Evolutionary conservation across 495 filamentous ascomycete genomes (phyloP), one percentile per base, ranked within the genome.

Genomic region (Penicillium robsamsonii): DNA sequence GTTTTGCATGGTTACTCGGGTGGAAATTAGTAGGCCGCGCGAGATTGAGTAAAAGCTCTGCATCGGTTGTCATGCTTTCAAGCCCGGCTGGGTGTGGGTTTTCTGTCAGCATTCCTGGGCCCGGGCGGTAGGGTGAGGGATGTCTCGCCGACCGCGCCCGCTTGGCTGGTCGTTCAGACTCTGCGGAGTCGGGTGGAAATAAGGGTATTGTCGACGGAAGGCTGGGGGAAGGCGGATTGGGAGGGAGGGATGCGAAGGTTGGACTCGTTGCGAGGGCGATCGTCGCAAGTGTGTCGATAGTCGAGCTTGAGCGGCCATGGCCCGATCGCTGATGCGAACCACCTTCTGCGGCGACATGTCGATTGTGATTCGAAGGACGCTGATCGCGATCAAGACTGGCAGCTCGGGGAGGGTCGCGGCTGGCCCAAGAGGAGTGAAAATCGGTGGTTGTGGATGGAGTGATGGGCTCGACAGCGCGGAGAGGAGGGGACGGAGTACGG

Each of bases 81-180:
- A 69, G 60, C 18, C 65, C 53, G 40, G 70, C 53, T 29, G 68
- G 40, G 57, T 79, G 74, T 60, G 78, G 78, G 25, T 78, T 76
- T 31, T 67, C 66, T 9, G 79, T 74, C 55, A 75, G 70, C 43
- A 74, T 65, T 22, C 59, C 62, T 20, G 66, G 62, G 20, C 64
- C 70, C 49, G 61, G 55, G 44, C 69, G 70, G 40, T 75, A 71
- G 25, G 82, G 77, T 44, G 83, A 84, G 20, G 72, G 63, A 50
- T 81, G 64, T 58, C 79, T 75, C 57, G 84, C 84, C 27, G 84
- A 86, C 48, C 82, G 77, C 24, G 81, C 74, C 29, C 84, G 79
- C 61, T 87, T 87, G n/a, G 79, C 66, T 7, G 83, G 83, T 24
- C 80, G 76, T 59, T 83, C 82, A 46, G 62, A 52, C 33, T 70